Conservation (phyloP, 139 green algal genomes). For the Marvania coccoides region DNA sequence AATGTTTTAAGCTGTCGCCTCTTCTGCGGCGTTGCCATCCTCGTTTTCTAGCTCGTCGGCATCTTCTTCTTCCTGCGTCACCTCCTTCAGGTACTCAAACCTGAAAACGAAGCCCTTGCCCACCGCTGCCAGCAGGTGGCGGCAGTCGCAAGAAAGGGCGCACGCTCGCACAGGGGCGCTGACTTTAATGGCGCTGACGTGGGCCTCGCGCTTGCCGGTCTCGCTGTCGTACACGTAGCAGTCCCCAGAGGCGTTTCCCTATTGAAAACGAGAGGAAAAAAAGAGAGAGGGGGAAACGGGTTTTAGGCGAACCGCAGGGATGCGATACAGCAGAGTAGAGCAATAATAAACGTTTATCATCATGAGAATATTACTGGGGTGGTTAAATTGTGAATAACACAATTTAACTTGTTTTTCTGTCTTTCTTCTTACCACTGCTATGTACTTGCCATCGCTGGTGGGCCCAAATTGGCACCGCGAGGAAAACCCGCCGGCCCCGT, state of each 20-base stretch:
- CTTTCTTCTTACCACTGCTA: too few relatives aligned
- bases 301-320: too few relatives aligned
- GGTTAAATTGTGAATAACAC: too few relatives aligned
- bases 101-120: slow-evolving; percentile 65
- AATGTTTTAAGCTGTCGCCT: neutral
- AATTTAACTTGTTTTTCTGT: too few relatives aligned
- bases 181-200: slow-evolving; percentile 34
- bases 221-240: slow-evolving; percentile 35
- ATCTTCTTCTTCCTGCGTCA: neutral
- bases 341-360: too few relatives aligned
- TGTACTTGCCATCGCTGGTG: slow-evolving; percentile 34
- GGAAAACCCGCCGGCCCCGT: neutral
- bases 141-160: slow-evolving; percentile 44
- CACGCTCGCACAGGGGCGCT: slow-evolving; percentile 36
- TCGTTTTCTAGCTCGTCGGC: neutral
- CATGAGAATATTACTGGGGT: too few relatives aligned
- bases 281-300: too few relatives aligned
- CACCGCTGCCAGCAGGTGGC: slow-evolving; percentile 43
- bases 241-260: slow-evolving; percentile 43
- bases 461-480: slow-evolving; percentile 32
- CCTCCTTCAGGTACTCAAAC: slow-evolving; percentile 21
- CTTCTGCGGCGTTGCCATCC: neutral
- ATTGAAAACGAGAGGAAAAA: neutral
- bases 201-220: slow-evolving; percentile 24
- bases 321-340: too few relatives aligned